phyloP scores from a whole-genome alignment of 1,284 basidiomycete species.

The Moesziomyces antarcticus region DNA sequence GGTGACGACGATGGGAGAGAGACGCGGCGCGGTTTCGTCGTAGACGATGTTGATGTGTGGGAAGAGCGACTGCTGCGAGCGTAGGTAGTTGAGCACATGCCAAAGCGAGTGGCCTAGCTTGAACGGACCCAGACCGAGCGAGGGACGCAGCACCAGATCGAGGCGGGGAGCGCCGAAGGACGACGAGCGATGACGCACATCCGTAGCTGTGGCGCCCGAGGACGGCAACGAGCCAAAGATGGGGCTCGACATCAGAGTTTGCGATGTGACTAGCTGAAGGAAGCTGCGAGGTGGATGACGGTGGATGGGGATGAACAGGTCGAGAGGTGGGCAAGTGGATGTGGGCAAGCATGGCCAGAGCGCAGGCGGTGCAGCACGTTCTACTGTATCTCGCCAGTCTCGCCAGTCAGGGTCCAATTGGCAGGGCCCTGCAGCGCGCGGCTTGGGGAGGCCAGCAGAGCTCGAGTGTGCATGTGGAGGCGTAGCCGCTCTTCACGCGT shows the following conservation, averaged over 20 bases:
- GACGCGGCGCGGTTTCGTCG: slow-evolving; percentile 26
- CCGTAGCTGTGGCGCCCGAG: neutral
- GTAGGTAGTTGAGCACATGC: slow-evolving; percentile 50
- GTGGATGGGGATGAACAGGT: no score
- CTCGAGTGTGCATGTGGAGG: neutral
- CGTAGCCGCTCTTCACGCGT: neutral
- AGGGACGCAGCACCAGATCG: slow-evolving; percentile 40
- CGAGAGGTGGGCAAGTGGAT: no score
- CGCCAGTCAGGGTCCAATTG: neutral
- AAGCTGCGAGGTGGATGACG: no score
- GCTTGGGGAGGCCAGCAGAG: neutral
- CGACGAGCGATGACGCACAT: slow-evolving; percentile 20
- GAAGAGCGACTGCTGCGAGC: slow-evolving; percentile 45
- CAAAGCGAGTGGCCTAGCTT: slow-evolving; percentile 54
- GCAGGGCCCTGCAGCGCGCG: neutral
- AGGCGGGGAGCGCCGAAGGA: slow-evolving; percentile 31
- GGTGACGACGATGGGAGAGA: slow-evolving; percentile 35
- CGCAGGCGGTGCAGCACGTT: neutral
- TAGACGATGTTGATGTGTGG: slow-evolving; percentile 48
- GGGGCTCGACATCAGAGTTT: slow-evolving; percentile 33
- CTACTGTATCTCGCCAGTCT: neutral
- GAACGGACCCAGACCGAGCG: slow-evolving; percentile 41
- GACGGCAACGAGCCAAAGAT: slow-evolving; percentile 22
- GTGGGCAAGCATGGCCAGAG: neutral
- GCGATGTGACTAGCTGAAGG: no score